A percentile compares a stretch with the other conserved stretches of the same genome.
phyloP scores from a whole-genome alignment of 169 alveolate species.

The Plasmodium malariae region DNA sequence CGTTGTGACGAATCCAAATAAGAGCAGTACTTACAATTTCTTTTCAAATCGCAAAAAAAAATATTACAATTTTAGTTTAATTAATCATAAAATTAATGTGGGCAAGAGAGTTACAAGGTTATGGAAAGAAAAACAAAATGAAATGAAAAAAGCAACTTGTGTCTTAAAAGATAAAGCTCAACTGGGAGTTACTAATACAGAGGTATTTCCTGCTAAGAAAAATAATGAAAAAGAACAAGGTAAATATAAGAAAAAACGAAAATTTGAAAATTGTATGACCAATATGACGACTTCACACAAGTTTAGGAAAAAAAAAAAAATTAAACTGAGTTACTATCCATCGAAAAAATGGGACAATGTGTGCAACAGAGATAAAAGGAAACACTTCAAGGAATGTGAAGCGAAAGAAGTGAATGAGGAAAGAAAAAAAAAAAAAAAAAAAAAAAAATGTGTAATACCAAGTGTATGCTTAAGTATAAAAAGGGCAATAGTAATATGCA shows the following conservation, averaged over 20 bases:
- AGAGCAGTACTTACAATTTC: slow-evolving; percentile 12
- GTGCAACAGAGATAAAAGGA: background rate
- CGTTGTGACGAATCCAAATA: background rate
- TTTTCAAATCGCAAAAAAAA: slow-evolving; percentile 20
- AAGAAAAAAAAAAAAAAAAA: background rate
- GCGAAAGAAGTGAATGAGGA: background rate
- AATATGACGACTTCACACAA: background rate
- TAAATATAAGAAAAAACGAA: background rate
- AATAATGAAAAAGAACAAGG: background rate
- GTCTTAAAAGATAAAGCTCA: background rate
- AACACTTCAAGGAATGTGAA: background rate
- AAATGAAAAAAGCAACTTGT: background rate
- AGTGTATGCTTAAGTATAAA: no score
- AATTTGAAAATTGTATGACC: background rate
- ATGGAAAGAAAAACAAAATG: slow-evolving; percentile 8
- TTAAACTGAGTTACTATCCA: background rate
- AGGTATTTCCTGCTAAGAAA: background rate
- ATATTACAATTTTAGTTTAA: slow-evolving; percentile 54
- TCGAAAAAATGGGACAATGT: background rate
- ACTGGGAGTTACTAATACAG: background rate
- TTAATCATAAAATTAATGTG: slow-evolving; percentile 5
- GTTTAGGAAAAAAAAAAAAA: slow-evolving; percentile 4
- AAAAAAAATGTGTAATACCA: background rate
- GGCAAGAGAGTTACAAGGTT: background rate
- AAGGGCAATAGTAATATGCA: no score